These are phyloP conservation scores for Pythium pyrilobum DNA, from an alignment of 352 stramenopile genomes.

Conservation along the genomic window DNA sequence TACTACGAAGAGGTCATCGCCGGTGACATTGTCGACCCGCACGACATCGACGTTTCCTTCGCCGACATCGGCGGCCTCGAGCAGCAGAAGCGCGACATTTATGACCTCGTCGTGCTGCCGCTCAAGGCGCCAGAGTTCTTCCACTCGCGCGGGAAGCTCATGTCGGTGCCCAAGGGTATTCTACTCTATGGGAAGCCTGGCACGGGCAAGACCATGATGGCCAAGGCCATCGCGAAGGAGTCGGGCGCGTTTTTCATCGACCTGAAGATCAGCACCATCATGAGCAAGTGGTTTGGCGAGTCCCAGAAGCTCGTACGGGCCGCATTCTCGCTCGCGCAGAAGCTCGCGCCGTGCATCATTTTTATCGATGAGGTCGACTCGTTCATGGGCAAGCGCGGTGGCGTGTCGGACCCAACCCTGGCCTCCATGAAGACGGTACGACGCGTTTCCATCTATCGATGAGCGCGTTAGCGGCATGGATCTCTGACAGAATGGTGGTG, in stretches of 20 bases:
- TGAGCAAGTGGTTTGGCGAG: conserved; percentile 90
- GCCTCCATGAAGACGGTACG: conserved; percentile 85
- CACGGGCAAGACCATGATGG: conserved; percentile 91
- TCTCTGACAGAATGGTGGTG: no score
- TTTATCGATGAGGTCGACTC: conserved; percentile 98
- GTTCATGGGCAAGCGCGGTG: conserved; percentile 87
- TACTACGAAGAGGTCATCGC: conserved; percentile 91
- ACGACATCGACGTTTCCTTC: conserved; percentile 91
- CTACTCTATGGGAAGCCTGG: conserved; percentile 77
- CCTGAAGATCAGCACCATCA: conserved; percentile 87
- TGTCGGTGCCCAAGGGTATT: conserved; percentile 85
- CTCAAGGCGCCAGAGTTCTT: conserved; percentile 92
- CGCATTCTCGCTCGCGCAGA: conserved; percentile 91
- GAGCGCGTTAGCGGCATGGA: no score
- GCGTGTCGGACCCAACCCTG: conserved; percentile 73
- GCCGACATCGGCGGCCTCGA: conserved; percentile 96
- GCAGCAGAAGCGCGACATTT: conserved; percentile 94
- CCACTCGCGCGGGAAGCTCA: conserved; percentile 70
- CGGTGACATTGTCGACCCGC: conserved; percentile 91
- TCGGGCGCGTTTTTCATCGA: conserved; percentile 87
- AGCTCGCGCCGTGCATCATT: conserved; percentile 95
- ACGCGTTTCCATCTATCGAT: no score
- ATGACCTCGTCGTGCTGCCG: conserved; percentile 93
- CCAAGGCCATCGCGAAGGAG: conserved; percentile 95
- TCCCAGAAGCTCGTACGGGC: conserved; percentile 93